Base-by-base conservation (phyloP, 2,329 filamentous ascomycete species). In the Raffaelea arxii region DNA sequence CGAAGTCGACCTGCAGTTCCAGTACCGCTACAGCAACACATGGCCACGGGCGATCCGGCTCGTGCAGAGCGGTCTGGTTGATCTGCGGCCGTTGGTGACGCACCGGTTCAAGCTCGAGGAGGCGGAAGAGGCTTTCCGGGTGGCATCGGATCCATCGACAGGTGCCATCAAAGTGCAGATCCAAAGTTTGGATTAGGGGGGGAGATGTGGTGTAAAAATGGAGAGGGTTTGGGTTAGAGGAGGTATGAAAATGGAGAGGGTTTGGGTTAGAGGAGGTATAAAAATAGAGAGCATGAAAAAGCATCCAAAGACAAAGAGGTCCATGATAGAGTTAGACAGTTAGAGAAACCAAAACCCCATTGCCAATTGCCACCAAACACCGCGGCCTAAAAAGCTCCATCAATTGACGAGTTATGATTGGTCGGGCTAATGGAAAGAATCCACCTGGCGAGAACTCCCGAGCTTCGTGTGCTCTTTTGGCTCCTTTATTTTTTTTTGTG, bases 161-260 rank as follows among this genome's bases (percentile, higher is more conserved):
- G 90, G 91, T 6, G 88, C 90, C n/a, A 96, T 97, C 67, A 97
- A 97, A 75, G 90, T 96, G 50, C 85, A 89, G 75, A 96, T 96
- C 59, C 87, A 90, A 72, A 88, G 78, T 58, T 54, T 77, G 53
- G 75, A 78, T 10, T 77, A 66, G 55, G 21, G 38, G 12, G 32
- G 32, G 37, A 39, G 37, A 21, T 11, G 21, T 27, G 40, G 21
- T 19, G 10, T 4, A 18, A 19, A 27, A n/a, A 27, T 27, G 21
- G 16, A 41, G 16, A 27, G n/a, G n/a, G n/a, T n/a, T n/a, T n/a
- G n/a, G n/a, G 27, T 30, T 9, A 30, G 9, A 30, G 27, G 27
- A 43, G 18, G 19, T 32, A 21, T 30, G 14, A 36, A 23, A 38
- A 24, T 5, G 22, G 12, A 25, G 24, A 41, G 21, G 24, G 27